These are phyloP conservation scores for Aspergillus sp. DNA, from an alignment of 2,329 filamentous ascomycete species.

Conservation along the genomic window DNA sequence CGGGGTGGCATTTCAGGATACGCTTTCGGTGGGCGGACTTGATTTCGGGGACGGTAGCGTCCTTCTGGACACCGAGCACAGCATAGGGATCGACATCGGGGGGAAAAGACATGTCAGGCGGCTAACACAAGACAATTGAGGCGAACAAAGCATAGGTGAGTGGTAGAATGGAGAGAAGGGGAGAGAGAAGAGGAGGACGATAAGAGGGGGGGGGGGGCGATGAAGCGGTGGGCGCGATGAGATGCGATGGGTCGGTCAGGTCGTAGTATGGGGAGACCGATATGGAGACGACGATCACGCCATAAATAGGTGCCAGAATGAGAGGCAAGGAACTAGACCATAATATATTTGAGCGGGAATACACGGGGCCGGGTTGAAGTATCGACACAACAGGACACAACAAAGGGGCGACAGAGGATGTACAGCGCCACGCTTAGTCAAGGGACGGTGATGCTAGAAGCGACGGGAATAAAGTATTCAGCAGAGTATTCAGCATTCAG, in stretches of 20 bases:
- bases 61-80: constrained; percentile 61
- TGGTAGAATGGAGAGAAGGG: constrained; percentile 3
- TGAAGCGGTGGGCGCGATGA: constrained; percentile 1
- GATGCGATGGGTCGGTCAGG: constrained; percentile 1
- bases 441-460: too few species aligned
- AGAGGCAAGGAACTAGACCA: neutral
- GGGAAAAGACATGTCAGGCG: constrained; percentile 16
- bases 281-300: too few species aligned
- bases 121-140: constrained; percentile 7
- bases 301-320: too few species aligned
- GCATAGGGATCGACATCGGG: constrained; percentile 63
- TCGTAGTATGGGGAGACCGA: neutral
- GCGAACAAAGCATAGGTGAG: constrained; percentile 6
- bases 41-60: constrained; percentile 62
- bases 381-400: too few species aligned
- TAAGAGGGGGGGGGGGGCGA: constrained; percentile 2
- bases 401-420: too few species aligned
- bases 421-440: too few species aligned
- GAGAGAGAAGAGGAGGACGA: constrained; percentile 4
- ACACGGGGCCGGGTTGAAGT: too few species aligned
- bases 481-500: too few species aligned
- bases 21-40: constrained; percentile 75
- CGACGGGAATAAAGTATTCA: too few species aligned
- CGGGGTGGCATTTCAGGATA: constrained; percentile 79
- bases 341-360: too few species aligned